phyloP scores from a whole-genome alignment of 1,139 yeast species.

The Sugiyamaella pinicola region DNA sequence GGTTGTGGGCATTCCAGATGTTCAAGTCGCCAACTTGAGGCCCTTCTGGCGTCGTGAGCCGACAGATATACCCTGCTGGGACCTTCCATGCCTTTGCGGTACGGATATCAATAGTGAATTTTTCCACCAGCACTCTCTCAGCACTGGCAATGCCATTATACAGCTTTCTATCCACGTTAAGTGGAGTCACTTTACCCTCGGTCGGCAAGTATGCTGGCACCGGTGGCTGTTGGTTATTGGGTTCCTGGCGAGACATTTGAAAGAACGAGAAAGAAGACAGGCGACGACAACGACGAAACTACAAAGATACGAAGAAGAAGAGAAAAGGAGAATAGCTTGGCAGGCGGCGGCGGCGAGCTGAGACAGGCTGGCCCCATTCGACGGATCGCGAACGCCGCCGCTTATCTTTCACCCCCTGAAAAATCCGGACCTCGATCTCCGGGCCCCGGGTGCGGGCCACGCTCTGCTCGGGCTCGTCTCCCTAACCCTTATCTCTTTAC shows the following conservation, averaged over 20 bases:
- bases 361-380: neutral
- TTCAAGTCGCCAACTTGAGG: slow-evolving; percentile 73
- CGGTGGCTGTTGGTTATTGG: slow-evolving; percentile 41
- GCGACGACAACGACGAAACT: too few species aligned
- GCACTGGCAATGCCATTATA: slow-evolving; percentile 49
- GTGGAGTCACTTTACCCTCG: slow-evolving; percentile 51
- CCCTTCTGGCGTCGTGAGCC: slow-evolving; percentile 66
- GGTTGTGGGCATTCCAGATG: slow-evolving; percentile 62
- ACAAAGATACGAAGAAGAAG: too few species aligned
- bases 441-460: neutral
- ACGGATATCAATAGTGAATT: slow-evolving; percentile 53
- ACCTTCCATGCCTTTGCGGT: slow-evolving; percentile 64
- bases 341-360: too few species aligned
- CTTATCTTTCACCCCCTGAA: neutral
- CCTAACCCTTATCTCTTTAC: neutral
- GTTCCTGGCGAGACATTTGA: slow-evolving; percentile 13
- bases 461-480: neutral
- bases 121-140: slow-evolving; percentile 43
- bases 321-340: too few species aligned
- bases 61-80: slow-evolving; percentile 59
- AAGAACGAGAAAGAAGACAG: neutral
- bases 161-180: slow-evolving; percentile 53
- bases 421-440: slow-evolving; percentile 1
- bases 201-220: slow-evolving; percentile 60
- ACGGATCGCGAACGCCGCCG: neutral